Base-by-base conservation (phyloP, 495 filamentous ascomycete species). In the Trichoderma gamsii region DNA sequence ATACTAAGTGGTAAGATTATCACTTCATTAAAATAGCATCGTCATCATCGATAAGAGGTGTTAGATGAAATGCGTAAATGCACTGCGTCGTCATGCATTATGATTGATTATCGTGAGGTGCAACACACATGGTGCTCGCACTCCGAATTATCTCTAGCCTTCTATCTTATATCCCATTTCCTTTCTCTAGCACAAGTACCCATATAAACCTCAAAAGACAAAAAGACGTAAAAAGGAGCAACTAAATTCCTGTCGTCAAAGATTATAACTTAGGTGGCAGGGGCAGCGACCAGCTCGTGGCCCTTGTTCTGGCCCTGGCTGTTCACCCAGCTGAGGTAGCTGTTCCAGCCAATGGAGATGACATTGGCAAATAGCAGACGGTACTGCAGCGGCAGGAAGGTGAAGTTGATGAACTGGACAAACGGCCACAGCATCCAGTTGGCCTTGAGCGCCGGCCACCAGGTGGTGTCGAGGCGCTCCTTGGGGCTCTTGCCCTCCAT, bases 401-500 rank as follows among this genome's bases (percentile, higher is more conserved):
- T 88, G 81, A 99, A 98, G 80, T 99, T 99, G 70, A 89, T 83
- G 66, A 89, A 78, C 81, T 99, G 95, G 68, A 98, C 92, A 69
- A 85, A 86, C 11, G 95, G 96, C 95, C 96, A 99, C 64, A 99
- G 82, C 77, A 92, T 86, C 83, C 90, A 93, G 76, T 99, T 99
- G 73, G 89, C 90, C 74, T 82, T 84, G 76, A 98, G 82, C 61
- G 88, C 89, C 6, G 83, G 79, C 65, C 74, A 71, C 74, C 92
- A 99, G 66, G 82, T 88, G 69, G 79, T 84, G 46, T 83, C 76
- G 66, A 92, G 79, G 83, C 93, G 96, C 72, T 92, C 86, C 69
- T 79, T 73, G 8, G 90, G 88, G 67, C 85, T 83, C 7, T 75
- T 75, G 38, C 95, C 95, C 77, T 99, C 95, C 79, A 99, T 83